Evolutionary conservation across 1,284 basidiomycete genomes (phyloP).

Genomic region (Fomitopsis palustris): DNA sequence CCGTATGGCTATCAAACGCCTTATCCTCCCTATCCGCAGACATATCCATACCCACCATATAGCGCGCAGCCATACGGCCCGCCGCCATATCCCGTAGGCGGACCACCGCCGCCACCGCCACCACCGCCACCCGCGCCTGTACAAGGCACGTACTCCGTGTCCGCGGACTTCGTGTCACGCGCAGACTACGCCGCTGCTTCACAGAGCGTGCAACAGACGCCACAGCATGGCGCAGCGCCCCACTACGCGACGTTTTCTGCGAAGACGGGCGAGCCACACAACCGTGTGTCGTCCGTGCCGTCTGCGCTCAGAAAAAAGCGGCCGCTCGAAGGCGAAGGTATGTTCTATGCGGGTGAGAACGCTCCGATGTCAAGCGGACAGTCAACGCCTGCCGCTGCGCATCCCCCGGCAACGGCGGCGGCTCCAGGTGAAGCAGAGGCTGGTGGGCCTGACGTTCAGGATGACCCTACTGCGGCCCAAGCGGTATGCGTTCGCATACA

Average conservation of each 20-base stretch:
- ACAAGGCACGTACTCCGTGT: slow-evolving; percentile 4
- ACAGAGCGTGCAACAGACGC: slow-evolving; percentile 3
- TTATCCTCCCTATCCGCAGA: slow-evolving; percentile 17
- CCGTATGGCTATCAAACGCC: slow-evolving; percentile 15
- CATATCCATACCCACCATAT: slow-evolving; percentile 16
- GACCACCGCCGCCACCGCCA: slow-evolving; percentile 2
- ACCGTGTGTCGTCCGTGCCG: not conserved
- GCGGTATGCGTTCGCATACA: not conserved
- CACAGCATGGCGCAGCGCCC: not conserved
- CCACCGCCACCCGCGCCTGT: not conserved
- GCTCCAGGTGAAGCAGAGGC: too few relatives aligned
- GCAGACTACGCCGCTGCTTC: slow-evolving; percentile 7
- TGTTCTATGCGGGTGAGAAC: not conserved
- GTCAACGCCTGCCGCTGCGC: not conserved
- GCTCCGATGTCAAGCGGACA: not conserved
- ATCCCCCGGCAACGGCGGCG: not conserved
- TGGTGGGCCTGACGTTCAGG: not conserved
- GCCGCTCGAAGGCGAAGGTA: not conserved
- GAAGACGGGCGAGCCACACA: slow-evolving; percentile 15
- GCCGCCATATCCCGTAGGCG: slow-evolving; percentile 7
- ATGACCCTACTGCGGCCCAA: not conserved
- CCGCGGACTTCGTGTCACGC: slow-evolving; percentile 7
- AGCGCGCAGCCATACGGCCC: slow-evolving; percentile 5
- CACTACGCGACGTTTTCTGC: slow-evolving; percentile 16
- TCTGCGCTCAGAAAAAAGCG: slow-evolving; percentile 1